Evolutionary conservation across 441 rosid species (phyloP).

Genomic region (Francoa sonchifolia): DNA sequence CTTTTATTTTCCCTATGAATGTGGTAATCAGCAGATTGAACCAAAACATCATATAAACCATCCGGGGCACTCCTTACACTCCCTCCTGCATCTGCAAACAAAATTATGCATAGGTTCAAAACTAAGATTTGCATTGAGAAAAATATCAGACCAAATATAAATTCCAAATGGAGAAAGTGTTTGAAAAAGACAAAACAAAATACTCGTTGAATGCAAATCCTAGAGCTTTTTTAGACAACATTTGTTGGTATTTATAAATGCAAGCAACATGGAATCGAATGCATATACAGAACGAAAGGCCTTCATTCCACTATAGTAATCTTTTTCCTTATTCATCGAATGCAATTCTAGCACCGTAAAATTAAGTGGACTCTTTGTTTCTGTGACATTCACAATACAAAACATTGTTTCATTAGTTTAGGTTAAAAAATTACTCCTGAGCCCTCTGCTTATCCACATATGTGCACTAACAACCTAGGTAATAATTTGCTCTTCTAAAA

Average conservation of each 20-base stretch:
- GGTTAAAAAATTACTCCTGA: no score
- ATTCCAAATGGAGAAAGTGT: neutral
- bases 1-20: slow-evolving; percentile 24
- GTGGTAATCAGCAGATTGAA: slow-evolving; percentile 29
- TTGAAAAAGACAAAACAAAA: neutral
- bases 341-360: no score
- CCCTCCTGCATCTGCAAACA: slow-evolving; percentile 31
- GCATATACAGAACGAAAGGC: no score
- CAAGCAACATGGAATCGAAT: slow-evolving; percentile 2
- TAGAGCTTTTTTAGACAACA: neutral
- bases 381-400: no score
- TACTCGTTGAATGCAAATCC: slow-evolving; percentile 6
- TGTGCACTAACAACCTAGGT: no score
- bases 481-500: no score
- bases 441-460: no score
- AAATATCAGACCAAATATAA: neutral
- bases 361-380: no score
- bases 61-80: slow-evolving; percentile 17
- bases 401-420: no score
- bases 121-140: slow-evolving; percentile 4
- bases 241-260: neutral
- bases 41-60: slow-evolving; percentile 35
- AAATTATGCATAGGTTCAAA: slow-evolving; percentile 11
- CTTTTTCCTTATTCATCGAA: no score
- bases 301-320: no score